phyloP scores from a whole-genome alignment of 768 basidiomycete species.

The Leccinellum luteum region DNA sequence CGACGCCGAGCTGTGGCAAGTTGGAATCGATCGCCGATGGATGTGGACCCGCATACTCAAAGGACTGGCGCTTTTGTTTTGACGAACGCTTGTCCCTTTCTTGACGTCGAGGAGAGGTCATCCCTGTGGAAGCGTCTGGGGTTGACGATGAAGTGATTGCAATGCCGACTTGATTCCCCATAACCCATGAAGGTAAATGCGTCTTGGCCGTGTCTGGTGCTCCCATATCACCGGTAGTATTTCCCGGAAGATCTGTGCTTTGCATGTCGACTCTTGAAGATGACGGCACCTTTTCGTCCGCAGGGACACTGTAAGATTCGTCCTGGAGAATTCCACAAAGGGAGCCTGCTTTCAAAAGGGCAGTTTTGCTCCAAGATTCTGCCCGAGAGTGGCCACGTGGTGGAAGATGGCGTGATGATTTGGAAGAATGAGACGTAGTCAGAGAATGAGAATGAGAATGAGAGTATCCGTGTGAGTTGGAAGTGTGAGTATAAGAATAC shows the following conservation, averaged over 20 bases:
- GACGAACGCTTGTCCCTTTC: constrained; percentile 6
- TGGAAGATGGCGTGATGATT: constrained; percentile 23
- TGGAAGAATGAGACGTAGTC: constrained; percentile 32
- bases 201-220: constrained; percentile 5
- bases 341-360: constrained; percentile 35
- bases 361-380: constrained; percentile 39
- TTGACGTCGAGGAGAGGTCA: constrained; percentile 1
- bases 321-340: constrained; percentile 26
- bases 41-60: constrained; percentile 42
- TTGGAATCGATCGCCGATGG: constrained; percentile 31
- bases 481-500: constrained; percentile 19
- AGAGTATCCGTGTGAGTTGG: constrained; percentile 27
- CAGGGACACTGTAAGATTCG: constrained; percentile 24
- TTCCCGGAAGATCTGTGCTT: constrained; percentile 12
- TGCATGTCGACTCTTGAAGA: constrained; percentile 24
- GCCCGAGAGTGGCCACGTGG: constrained; percentile 33
- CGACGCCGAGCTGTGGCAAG: constrained; percentile 10
- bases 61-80: constrained; percentile 23
- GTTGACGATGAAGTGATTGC: constrained; percentile 41
- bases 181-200: constrained; percentile 32
- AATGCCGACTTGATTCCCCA: constrained; percentile 37
- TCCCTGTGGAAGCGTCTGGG: constrained; percentile 16
- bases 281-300: constrained; percentile 23
- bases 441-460: constrained; percentile 41
- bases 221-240: background rate